phyloP scores from a whole-genome alignment of 2,329 filamentous ascomycete genomes.

The Dothistroma septosporum region DNA sequence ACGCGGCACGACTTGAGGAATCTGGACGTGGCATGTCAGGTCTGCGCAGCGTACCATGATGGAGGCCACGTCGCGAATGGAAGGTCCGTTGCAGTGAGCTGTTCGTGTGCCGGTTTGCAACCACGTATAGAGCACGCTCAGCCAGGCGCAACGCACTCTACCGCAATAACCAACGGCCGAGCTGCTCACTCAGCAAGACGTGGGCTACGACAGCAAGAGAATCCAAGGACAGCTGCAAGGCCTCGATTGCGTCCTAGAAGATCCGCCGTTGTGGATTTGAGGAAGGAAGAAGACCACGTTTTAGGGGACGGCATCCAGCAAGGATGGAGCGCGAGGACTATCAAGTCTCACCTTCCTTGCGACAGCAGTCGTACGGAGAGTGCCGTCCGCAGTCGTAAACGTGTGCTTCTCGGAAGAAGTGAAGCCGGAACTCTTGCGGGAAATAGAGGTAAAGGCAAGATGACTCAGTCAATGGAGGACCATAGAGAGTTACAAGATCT shows the following conservation, averaged over 20 bases:
- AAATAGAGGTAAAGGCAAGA: not conserved
- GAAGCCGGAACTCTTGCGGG: not conserved
- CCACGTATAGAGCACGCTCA: no score
- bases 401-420: constrained; percentile 38
- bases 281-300: not conserved
- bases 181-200: no score
- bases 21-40: not conserved
- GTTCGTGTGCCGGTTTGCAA: not conserved
- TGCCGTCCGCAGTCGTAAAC: constrained; percentile 59
- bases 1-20: not conserved
- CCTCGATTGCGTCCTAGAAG: not conserved
- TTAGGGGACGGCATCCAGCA: not conserved
- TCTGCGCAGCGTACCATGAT: not conserved
- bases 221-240: no score
- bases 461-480: not conserved
- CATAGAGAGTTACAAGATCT: not conserved
- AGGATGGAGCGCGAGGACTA: not conserved
- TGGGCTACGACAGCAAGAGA: no score
- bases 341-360: not conserved
- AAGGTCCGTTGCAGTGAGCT: not conserved
- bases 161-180: no score
- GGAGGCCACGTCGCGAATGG: not conserved
- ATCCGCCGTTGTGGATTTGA: not conserved
- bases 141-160: no score
- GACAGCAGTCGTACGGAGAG: constrained; percentile 34